Base-by-base conservation (phyloP, 192 early-diverging fungal species). In the Phycomyces blakesleeanus region DNA sequence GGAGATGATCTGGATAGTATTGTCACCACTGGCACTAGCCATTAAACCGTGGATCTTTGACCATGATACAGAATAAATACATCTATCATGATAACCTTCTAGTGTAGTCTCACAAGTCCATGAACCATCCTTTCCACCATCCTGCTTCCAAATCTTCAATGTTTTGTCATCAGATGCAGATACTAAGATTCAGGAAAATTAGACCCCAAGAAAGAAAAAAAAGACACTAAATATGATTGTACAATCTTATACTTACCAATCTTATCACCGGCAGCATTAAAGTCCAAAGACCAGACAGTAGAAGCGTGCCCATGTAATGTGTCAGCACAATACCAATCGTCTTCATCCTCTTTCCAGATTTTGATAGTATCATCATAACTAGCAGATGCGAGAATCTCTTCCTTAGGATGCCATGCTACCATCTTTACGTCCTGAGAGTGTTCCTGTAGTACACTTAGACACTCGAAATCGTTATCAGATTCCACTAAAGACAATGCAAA, bases 371-470 rank as follows among this genome's bases (percentile, higher is more conserved):
- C 92, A 63, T 98, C 97, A 65, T 98, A 97, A 67, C 87, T 90
- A 7, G 89, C 91, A 7, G 91, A 94, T 3, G 83, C 91, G 7
- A 98, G 78, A 26, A 95, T 80, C 63, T 96, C 93, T 59, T 91
- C 76, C 4, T 56, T 81, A 3, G 97, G 95, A 74, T 96, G 93
- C 93, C 94, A 98, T 24, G 81, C 64, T 0, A 98, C 89, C 85
- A 88, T 87, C 68, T 98, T 98, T 42, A 97, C 95, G 69, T 98
- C 97, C 75, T 97, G 93, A 10, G 85, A 87, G 71, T 98, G 97
- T 65, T 98, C 94, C 74, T 95, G 92, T 22, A 97, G 76, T 25
- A 98, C 94, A 59, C 87, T 90, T 18, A 98, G 78, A 73, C 93
- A 96, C 72, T 97, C 94, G 80, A 98, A 98, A 68, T 98, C 96